Conservation (phyloP, 2,329 filamentous ascomycete species). For the Fusarium sp. region DNA sequence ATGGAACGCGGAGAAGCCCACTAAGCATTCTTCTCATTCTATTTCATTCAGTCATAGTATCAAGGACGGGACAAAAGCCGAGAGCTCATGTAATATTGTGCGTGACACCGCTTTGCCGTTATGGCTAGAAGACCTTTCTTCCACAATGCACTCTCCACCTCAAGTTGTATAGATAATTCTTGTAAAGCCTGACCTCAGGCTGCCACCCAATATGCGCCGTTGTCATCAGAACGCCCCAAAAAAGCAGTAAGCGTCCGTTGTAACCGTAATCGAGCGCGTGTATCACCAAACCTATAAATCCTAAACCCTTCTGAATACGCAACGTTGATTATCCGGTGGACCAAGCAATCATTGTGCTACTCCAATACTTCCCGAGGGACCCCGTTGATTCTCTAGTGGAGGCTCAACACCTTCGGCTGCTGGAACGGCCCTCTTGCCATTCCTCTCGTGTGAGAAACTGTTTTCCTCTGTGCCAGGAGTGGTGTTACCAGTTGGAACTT, state of each 20-base stretch:
- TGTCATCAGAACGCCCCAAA: slow-evolving; percentile 25
- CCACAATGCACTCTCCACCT: slow-evolving; percentile 1
- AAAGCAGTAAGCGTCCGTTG: slow-evolving; percentile 11
- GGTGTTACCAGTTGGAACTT: slow-evolving; percentile 6
- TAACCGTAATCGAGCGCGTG: slow-evolving; percentile 7
- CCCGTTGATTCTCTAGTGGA: not conserved
- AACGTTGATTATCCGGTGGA: not conserved
- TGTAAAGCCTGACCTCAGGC: slow-evolving; percentile 23
- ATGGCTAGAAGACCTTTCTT: not conserved
- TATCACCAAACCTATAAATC: slow-evolving; percentile 9
- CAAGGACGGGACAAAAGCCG: slow-evolving; percentile 4
- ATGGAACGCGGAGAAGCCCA: too few species aligned
- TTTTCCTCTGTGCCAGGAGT: slow-evolving; percentile 4
- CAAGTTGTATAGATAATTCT: slow-evolving; percentile 9
- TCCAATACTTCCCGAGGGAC: slow-evolving; percentile 8
- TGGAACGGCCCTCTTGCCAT: not conserved
- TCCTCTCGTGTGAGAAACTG: not conserved
- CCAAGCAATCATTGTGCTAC: slow-evolving; percentile 19
- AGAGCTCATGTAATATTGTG: not conserved
- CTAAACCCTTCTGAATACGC: not conserved
- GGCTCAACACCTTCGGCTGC: not conserved
- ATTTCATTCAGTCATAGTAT: not conserved
- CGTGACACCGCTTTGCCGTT: not conserved
- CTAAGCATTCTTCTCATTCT: not conserved
- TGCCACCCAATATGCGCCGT: slow-evolving; percentile 31